phyloP scores from a whole-genome alignment of 805 yeast species.

The Nematodospora valgi region DNA sequence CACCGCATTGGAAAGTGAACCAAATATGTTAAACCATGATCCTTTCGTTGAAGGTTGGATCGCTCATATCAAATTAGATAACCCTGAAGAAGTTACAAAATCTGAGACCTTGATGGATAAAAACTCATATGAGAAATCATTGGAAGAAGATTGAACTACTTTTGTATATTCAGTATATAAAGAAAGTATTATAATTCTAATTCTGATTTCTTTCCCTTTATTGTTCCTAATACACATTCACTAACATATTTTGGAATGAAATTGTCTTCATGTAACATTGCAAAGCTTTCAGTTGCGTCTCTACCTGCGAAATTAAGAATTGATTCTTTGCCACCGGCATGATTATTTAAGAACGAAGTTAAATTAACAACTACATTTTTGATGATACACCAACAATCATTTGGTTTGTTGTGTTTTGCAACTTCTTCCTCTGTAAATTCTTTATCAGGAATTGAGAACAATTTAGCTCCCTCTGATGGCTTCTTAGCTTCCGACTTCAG shows the following conservation, averaged over 20 bases:
- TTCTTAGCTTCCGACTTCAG: too few relatives aligned
- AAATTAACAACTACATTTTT: constrained; percentile 51
- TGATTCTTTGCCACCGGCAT: constrained; percentile 63
- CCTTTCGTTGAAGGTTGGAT: constrained; percentile 97
- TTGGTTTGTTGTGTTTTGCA: constrained; percentile 41
- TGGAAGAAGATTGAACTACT: constrained; percentile 39
- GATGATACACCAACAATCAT: constrained; percentile 54
- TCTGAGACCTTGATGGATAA: constrained; percentile 48
- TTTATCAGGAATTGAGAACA: constrained; percentile 42
- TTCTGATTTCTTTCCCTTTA: constrained; percentile 46
- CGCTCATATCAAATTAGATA: constrained; percentile 63
- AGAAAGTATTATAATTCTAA: constrained; percentile 14
- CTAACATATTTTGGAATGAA: constrained; percentile 49
- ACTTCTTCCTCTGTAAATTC: constrained; percentile 48
- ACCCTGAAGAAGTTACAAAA: constrained; percentile 32
- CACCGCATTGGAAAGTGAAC: constrained; percentile 59
- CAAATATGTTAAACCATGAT: constrained; percentile 78
- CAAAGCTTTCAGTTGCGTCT: constrained; percentile 49
- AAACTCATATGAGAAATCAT: constrained; percentile 53
- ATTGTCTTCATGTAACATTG: constrained; percentile 55
- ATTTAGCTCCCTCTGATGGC: constrained; percentile 6
- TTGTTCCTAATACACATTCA: constrained; percentile 46
- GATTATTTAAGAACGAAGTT: constrained; percentile 42
- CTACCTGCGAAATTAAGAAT: constrained; percentile 46
- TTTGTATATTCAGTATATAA: neutral